A percentile compares a stretch with the other conserved stretches of the same genome.
phyloP scores from a whole-genome alignment of 768 basidiomycete genomes.

The Suillus luteus region DNA sequence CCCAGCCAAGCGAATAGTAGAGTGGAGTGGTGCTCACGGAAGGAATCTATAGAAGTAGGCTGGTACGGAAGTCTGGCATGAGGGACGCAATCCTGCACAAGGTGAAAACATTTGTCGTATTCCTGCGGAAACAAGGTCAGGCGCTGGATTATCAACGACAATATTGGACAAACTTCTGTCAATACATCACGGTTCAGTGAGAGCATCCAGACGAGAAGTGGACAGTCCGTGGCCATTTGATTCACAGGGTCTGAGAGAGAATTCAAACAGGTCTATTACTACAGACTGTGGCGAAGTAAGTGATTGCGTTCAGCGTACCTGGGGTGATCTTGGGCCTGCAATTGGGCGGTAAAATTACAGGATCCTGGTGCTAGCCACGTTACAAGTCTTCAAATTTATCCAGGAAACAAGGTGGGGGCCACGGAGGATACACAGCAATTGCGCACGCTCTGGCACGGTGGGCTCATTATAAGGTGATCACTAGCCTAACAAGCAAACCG shows the following conservation, averaged over 20 bases:
- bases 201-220: slow-evolving; percentile 80
- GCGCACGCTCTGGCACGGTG: slow-evolving; percentile 14
- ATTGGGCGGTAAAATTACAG: slow-evolving; percentile 8
- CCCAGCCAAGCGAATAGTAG: neutral
- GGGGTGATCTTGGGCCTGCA: slow-evolving; percentile 10
- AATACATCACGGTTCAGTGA: slow-evolving; percentile 75
- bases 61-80: slow-evolving; percentile 56
- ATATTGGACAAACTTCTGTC: slow-evolving; percentile 46
- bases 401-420: slow-evolving; percentile 12
- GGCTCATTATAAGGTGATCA: slow-evolving; percentile 32
- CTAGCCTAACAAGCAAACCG: slow-evolving; percentile 23
- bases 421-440: slow-evolving; percentile 6
- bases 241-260: neutral
- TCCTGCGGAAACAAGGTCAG: slow-evolving; percentile 46
- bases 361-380: neutral
- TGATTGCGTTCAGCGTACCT: slow-evolving; percentile 7
- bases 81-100: slow-evolving; percentile 61
- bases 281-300: neutral
- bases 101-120: slow-evolving; percentile 66
- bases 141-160: slow-evolving; percentile 6
- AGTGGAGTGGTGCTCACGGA: slow-evolving; percentile 50
- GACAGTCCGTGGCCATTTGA: slow-evolving; percentile 48
- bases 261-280: neutral
- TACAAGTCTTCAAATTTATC: slow-evolving; percentile 9
- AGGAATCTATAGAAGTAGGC: slow-evolving; percentile 60